Evolutionary conservation across 1,284 basidiomycete species (phyloP).

Genomic region (Cryptococcus sp.): DNA sequence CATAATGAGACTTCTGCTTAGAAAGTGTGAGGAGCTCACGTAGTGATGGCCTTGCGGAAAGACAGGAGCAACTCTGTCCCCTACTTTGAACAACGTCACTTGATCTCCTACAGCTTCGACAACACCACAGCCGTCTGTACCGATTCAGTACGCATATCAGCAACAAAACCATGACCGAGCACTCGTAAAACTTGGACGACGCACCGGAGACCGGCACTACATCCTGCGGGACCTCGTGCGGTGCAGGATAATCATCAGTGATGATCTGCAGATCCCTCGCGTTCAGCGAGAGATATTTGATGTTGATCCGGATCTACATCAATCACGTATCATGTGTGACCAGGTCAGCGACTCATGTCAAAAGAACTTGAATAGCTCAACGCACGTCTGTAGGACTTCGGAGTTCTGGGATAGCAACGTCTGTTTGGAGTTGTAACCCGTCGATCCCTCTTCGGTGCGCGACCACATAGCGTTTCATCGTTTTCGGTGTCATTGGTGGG

Average conservation of each 20-base stretch:
- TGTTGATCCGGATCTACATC: conserved; percentile 42
- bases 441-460: conserved; percentile 34
- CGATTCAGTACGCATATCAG: too few species aligned
- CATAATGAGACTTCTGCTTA: not conserved
- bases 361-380: not conserved
- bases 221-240: conserved; percentile 35
- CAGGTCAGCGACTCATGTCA: not conserved
- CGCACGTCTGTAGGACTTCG: conserved; percentile 29
- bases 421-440: conserved; percentile 28
- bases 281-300: conserved; percentile 53
- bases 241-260: conserved; percentile 40
- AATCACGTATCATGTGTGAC: not conserved
- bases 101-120: conserved; percentile 47
- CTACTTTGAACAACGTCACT: conserved; percentile 48
- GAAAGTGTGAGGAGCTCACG: conserved; percentile 15
- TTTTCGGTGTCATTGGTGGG: conserved; percentile 10
- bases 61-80: conserved; percentile 47
- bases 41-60: conserved; percentile 45
- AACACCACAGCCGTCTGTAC: conserved; percentile 51
- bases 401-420: conserved; percentile 30
- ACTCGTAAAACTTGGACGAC: conserved; percentile 1
- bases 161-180: too few species aligned
- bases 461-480: conserved; percentile 37
- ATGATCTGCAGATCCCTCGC: conserved; percentile 48
- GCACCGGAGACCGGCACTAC: conserved; percentile 48